Conservation (phyloP, 768 basidiomycete species). For the Candolleomyces aberdarensis region DNA sequence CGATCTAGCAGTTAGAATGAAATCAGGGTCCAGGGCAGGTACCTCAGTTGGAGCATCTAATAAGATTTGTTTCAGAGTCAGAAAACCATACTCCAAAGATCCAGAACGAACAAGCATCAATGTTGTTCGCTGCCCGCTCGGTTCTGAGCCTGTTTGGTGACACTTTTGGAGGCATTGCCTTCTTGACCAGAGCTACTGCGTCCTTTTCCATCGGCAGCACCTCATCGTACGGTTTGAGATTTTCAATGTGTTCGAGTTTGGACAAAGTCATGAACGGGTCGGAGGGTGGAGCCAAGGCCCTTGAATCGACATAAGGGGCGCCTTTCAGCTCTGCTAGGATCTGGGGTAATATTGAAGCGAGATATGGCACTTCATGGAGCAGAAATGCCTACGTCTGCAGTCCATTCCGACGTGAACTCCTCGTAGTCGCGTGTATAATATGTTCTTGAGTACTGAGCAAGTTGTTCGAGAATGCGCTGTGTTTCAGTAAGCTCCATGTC, state of each 20-base stretch:
- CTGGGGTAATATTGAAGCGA: neutral
- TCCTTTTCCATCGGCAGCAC: neutral
- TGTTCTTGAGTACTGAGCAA: slow-evolving; percentile 8
- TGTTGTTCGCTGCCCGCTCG: slow-evolving; percentile 34
- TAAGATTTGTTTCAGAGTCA: neutral
- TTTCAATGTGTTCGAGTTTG: slow-evolving; percentile 1
- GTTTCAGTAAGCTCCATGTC: neutral
- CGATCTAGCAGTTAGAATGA: slow-evolving; percentile 43
- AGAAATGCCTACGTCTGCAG: neutral
- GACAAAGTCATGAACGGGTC: slow-evolving; percentile 8
- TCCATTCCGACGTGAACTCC: neutral
- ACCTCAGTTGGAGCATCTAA: slow-evolving; percentile 15
- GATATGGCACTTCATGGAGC: neutral
- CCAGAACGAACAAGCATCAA: slow-evolving; percentile 26
- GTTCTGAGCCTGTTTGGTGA: slow-evolving; percentile 27
- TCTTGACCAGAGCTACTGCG: slow-evolving; percentile 3
- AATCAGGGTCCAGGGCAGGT: slow-evolving; percentile 43
- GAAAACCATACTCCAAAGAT: neutral
- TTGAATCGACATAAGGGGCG: slow-evolving; percentile 6
- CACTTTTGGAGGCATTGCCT: slow-evolving; percentile 12
- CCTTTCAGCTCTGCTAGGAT: neutral
- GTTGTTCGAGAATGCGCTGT: neutral
- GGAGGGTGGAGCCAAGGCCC: neutral
- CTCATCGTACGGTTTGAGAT: slow-evolving; percentile 5
- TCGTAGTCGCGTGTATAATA: slow-evolving; percentile 8